A percentile compares a stretch with the other conserved stretches of the same genome.
phyloP scores from a whole-genome alignment of 306 rosid species.

The Cucumis sativus region DNA sequence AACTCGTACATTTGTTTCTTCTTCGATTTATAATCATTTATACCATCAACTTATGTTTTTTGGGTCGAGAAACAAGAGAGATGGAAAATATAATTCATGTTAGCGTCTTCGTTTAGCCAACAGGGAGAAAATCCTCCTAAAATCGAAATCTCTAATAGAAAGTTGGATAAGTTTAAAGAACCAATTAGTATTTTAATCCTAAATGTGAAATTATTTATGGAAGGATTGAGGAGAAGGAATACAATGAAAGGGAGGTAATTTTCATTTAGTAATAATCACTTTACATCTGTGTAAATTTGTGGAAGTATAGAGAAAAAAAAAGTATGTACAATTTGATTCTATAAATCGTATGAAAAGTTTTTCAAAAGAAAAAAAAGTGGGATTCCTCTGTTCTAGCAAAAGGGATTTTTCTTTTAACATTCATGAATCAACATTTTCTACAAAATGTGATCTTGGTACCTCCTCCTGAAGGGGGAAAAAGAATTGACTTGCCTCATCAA shows the following conservation, averaged over 20 bases:
- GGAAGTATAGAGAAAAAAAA: not conserved
- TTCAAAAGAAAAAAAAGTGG: not conserved
- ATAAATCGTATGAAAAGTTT: not conserved
- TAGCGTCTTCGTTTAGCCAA: too few species aligned
- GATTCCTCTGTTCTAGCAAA: not conserved
- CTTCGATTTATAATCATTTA: too few species aligned
- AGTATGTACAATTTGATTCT: slow-evolving; percentile 8
- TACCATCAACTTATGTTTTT: too few species aligned
- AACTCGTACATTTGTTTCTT: too few species aligned
- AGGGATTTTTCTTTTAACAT: not conserved
- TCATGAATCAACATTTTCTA: not conserved
- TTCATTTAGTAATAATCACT: not conserved
- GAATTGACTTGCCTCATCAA: not conserved
- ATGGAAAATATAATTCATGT: too few species aligned
- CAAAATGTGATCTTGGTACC: not conserved
- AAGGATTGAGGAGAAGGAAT: not conserved
- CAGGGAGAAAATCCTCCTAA: too few species aligned
- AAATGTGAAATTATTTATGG: not conserved
- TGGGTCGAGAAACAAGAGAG: too few species aligned
- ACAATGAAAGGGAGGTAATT: not conserved
- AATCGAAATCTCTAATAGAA: too few species aligned
- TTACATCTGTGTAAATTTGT: not conserved
- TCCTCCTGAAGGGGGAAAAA: not conserved
- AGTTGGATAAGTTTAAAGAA: too few species aligned
- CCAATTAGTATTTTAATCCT: too few species aligned